Base-by-base conservation (phyloP, 2,329 filamentous ascomycete genomes). In the Dactylellina parvicollis region DNA sequence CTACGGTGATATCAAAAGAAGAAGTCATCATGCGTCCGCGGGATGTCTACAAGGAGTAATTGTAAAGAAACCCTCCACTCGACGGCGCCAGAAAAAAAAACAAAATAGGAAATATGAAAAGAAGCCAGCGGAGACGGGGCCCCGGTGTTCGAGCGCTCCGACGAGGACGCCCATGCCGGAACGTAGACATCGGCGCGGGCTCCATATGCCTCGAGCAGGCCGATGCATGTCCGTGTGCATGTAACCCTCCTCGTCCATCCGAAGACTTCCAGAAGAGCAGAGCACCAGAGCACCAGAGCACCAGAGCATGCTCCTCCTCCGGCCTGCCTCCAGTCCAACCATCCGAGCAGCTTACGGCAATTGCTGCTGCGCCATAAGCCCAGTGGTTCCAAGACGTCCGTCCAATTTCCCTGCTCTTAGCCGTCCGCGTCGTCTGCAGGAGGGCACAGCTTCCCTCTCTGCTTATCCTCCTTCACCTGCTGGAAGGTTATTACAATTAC, bases 341-440 rank as follows among this genome's bases (percentile, higher is more conserved):
- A n/a, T n/a, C n/a, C n/a, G n/a, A n/a, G 4, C 47, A 24, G 47
- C 38, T 46, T 40, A 42, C n/a, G n/a, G n/a, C n/a, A n/a, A n/a
- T n/a, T n/a, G n/a, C 38, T 55, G 60, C 60, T 65, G 60, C 60
- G 60, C 60, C 60, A 55, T 55, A 55, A 65, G 14, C 36, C 60
- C 62, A 9, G 34, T 14, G 34, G 16, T 38, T 9, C 34, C 16
- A 56, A 56, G 50, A 46, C 49, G 49, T 42, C 20, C 36, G 50
- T 66, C 57, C 20, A 49, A 61, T 24, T 52, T 52, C 28, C 47
- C 28, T 32, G 2, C 16, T 18, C 26, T 8, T 26, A 20, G 10
- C 12, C 24, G 44, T 46, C 42, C 18, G 12, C 42, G 42, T 46
- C 20, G n/a, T 38, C 18, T 14, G 5, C 12, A 50, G n/a, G n/a